These are phyloP conservation scores for Hypoxylon rubiginosum DNA, from an alignment of 2,329 filamentous ascomycete species.

Conservation along the genomic window DNA sequence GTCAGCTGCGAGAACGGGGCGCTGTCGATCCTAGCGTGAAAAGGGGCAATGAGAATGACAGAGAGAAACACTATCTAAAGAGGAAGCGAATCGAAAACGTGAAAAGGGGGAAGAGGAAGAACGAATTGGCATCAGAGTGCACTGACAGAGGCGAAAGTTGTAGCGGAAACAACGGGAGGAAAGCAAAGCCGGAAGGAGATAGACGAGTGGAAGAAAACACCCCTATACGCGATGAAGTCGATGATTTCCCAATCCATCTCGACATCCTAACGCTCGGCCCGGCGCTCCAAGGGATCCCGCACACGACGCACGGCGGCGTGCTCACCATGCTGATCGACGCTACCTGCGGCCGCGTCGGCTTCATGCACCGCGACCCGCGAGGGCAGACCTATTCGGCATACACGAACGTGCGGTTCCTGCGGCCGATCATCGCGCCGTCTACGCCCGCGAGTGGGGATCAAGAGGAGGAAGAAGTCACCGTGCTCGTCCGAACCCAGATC, in stretches of 20 bases:
- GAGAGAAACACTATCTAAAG: no score
- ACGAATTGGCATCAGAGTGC: no score
- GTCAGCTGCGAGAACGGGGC: neutral
- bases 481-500: constrained; percentile 14
- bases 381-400: constrained; percentile 7
- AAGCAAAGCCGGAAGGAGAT: neutral
- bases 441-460: neutral
- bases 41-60: no score
- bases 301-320: constrained; percentile 13
- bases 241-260: constrained; percentile 8
- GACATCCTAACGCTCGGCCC: constrained; percentile 15
- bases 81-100: no score
- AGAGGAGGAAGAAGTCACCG: constrained; percentile 11
- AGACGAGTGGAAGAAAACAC: neutral
- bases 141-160: neutral
- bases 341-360: constrained; percentile 9
- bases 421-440: constrained; percentile 7
- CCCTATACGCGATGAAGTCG: neutral
- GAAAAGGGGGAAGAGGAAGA: no score
- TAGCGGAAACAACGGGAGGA: no score
- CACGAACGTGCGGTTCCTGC: constrained; percentile 16
- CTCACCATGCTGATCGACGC: constrained; percentile 8
- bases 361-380: constrained; percentile 14
- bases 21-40: neutral
- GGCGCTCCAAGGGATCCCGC: constrained; percentile 9